phyloP scores from a whole-genome alignment of 2,329 filamentous ascomycete genomes.

The Monosporascus sp. region DNA sequence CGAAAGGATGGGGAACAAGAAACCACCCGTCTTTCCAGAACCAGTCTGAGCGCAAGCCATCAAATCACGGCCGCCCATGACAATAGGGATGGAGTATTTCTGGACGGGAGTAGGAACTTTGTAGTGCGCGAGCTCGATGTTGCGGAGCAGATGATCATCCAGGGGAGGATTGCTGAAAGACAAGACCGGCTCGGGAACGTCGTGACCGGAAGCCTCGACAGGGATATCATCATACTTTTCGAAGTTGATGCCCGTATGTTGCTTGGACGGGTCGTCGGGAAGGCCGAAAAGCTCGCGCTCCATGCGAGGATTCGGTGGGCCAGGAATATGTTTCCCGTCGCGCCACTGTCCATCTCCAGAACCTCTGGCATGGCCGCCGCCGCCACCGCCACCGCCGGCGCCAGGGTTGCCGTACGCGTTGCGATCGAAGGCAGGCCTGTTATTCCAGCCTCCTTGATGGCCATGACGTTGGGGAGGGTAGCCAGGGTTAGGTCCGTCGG shows the following conservation, averaged over 20 bases:
- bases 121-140: constrained; percentile 93
- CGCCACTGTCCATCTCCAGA: constrained; percentile 95
- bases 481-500: constrained; percentile 19
- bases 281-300: constrained; percentile 95
- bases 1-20: constrained; percentile 98
- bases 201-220: constrained; percentile 89
- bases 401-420: constrained; percentile 55
- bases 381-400: constrained; percentile 41
- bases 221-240: constrained; percentile 99
- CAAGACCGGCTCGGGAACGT: constrained; percentile 87
- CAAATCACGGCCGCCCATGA: constrained; percentile 94
- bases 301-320: constrained; percentile 78
- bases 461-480: constrained; percentile 18
- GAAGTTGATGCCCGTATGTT: constrained; percentile 99
- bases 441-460: constrained; percentile 21
- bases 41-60: constrained; percentile 99
- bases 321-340: constrained; percentile 93
- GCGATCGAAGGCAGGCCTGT: constrained; percentile 49
- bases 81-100: constrained; percentile 99
- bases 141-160: constrained; percentile 85
- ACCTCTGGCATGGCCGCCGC: constrained; percentile 60
- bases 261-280: constrained; percentile 86
- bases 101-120: constrained; percentile 95
- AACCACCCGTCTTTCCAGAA: constrained; percentile 99
- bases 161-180: constrained; percentile 92